Evolutionary conservation across 106 monocot species (phyloP), one percentile per base, ranked within the genome.

Genomic region (Dendrobium officinale): DNA sequence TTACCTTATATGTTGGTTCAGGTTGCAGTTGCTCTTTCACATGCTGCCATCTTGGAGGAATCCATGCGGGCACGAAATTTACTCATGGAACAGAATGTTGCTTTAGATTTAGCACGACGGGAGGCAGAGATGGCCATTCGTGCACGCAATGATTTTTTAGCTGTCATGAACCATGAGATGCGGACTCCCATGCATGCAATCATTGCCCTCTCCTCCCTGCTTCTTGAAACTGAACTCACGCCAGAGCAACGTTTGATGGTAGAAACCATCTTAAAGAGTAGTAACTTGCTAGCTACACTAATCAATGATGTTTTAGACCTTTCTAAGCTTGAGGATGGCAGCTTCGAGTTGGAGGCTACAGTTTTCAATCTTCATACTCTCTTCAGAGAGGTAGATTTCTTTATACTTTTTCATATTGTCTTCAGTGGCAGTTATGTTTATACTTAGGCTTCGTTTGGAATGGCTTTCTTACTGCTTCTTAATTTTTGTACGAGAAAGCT

Each of bases 151-250:
- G 92, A 97, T 91, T 97, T 97, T 80, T 83, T 97, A 58, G 89
- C 92, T 77, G 94, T 97, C 54, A 97, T 97, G 97, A 97, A 97
- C 77, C 94, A 94, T 85, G 97, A 97, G 83, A 92, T 97, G 94
- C 84, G 86, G 77, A 94, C 94, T 55, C 94, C 97, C 58, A 87
- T 94, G 87, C 84, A 92, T 85, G 92, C 92, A 55, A 89, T 97
- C 37, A 85, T 89, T 81, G 86, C 92, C 77, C 80, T 94, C 56
- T 97, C 90, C 11, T 90, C 97, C 4, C 73, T 94, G 48, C 92
- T 97, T 74, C 79, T 97, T 51, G 97, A 94, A 85, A 94, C 92
- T 45, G 90, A 97, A 75, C 81, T 97, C n/a, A 88, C 85, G 54
- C 86, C 97, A 37, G 93, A 97, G 77, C 92, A 92, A 74, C 87